Evolutionary conservation across 768 basidiomycete genomes (phyloP).

Genomic region (Xerocomus brunneocitrinus): DNA sequence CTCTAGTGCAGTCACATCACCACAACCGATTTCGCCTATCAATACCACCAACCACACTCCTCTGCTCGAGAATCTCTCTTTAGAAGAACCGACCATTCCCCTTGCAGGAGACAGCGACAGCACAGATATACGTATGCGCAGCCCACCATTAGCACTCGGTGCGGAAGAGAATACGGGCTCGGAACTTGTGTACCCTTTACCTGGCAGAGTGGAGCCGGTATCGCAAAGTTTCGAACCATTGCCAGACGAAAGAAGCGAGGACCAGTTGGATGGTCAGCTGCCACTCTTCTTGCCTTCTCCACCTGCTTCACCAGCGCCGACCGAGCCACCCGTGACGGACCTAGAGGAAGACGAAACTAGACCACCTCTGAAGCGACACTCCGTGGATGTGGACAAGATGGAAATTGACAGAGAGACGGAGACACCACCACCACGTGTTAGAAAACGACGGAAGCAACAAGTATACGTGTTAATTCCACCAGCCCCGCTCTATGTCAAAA

Average conservation of each 20-base stretch:
- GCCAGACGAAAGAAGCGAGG: conserved; percentile 12
- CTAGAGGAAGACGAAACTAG: conserved; percentile 6
- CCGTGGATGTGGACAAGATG: conserved; percentile 11
- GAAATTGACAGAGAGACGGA: conserved; percentile 1
- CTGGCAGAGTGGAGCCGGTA: background rate
- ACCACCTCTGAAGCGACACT: conserved; percentile 20
- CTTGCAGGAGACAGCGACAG: background rate
- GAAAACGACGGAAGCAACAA: conserved; percentile 24
- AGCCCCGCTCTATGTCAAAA: conserved; percentile 20
- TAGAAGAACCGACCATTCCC: conserved; percentile 14
- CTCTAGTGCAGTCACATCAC: conserved; percentile 1
- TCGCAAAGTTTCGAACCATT: conserved; percentile 5
- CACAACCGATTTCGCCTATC: conserved; percentile 6
- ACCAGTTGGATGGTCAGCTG: conserved; percentile 18
- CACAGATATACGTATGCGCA: conserved; percentile 22
- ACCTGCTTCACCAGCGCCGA: conserved; percentile 29
- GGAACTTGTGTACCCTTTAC: conserved; percentile 5
- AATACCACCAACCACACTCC: conserved; percentile 16
- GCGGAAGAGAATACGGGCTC: conserved; percentile 11
- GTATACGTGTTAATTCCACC: conserved; percentile 30
- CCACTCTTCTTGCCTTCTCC: conserved; percentile 52
- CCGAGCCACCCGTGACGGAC: conserved; percentile 21
- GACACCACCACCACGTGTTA: conserved; percentile 5
- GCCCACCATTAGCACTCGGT: conserved; percentile 10
- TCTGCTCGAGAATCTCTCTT: conserved; percentile 18